phyloP scores from a whole-genome alignment of 768 basidiomycete genomes.

The Naganishia antarctica region DNA sequence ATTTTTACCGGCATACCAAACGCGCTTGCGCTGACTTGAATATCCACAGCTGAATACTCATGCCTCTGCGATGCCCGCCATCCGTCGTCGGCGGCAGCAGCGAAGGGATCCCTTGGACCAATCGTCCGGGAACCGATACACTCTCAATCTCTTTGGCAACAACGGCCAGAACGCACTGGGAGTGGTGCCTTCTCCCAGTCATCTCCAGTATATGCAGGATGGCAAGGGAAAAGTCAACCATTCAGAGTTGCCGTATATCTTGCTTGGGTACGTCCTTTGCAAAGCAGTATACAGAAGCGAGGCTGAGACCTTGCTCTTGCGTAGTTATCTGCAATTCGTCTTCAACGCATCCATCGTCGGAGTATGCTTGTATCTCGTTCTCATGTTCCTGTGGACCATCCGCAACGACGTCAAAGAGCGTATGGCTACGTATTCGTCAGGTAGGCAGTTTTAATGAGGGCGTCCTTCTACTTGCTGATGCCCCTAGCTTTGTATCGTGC shows the following conservation, averaged over 20 bases:
- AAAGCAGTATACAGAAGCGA: background rate
- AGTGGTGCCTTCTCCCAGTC: constrained; percentile 4
- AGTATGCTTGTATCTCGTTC: constrained; percentile 74
- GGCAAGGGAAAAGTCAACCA: constrained; percentile 24
- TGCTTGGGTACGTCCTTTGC: constrained; percentile 66
- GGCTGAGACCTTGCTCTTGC: constrained; percentile 24
- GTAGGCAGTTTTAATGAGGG: constrained; percentile 52
- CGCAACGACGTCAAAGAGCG: constrained; percentile 83
- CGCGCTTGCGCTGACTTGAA: background rate
- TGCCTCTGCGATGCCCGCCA: background rate
- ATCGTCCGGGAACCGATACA: constrained; percentile 13
- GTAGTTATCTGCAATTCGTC: constrained; percentile 85
- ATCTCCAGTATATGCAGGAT: constrained; percentile 19
- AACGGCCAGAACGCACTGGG: constrained; percentile 13
- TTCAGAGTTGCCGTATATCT: constrained; percentile 61
- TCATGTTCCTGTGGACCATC: constrained; percentile 83
- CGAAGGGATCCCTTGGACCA: background rate
- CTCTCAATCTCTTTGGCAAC: constrained; percentile 19
- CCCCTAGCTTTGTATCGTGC: constrained; percentile 2
- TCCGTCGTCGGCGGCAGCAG: background rate
- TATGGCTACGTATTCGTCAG: constrained; percentile 80
- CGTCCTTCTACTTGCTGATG: background rate
- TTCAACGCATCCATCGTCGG: constrained; percentile 82
- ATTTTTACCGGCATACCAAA: no score
- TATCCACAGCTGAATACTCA: background rate